These are phyloP conservation scores for Candida pseudoglaebosa DNA, from an alignment of 805 yeast genomes.

Conservation along the genomic window DNA sequence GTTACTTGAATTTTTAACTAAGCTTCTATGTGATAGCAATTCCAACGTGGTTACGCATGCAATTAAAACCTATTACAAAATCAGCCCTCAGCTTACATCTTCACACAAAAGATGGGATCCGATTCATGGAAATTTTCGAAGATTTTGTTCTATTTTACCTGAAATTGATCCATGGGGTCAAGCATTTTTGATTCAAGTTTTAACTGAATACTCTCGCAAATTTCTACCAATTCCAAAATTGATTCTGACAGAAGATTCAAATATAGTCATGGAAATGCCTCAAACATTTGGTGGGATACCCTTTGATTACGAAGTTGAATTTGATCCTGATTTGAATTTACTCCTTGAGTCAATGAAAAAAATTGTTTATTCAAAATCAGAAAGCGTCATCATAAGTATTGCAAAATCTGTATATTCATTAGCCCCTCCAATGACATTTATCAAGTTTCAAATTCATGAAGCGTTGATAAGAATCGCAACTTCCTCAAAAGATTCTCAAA, in stretches of 20 bases:
- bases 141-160: constrained; percentile 44
- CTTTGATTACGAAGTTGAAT: constrained; percentile 29
- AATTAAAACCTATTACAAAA: constrained; percentile 49
- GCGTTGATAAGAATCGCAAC: constrained; percentile 45
- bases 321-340: constrained; percentile 54
- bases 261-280: constrained; percentile 36
- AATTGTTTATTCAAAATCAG: constrained; percentile 50
- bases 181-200: constrained; percentile 50
- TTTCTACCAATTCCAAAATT: constrained; percentile 56
- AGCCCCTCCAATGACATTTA: constrained; percentile 53
- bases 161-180: constrained; percentile 76
- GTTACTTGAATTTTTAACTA: constrained; percentile 44
- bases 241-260: constrained; percentile 23
- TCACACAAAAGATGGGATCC: constrained; percentile 48
- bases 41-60: constrained; percentile 69
- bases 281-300: constrained; percentile 29
- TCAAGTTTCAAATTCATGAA: constrained; percentile 45
- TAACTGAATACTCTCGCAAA: constrained; percentile 61
- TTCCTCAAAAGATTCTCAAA: constrained; percentile 19
- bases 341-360: constrained; percentile 47
- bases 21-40: constrained; percentile 62
- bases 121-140: constrained; percentile 67
- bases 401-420: constrained; percentile 54
- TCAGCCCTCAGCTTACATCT: constrained; percentile 36
- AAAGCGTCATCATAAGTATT: constrained; percentile 58